These are phyloP conservation scores for Russula sp. DNA, from an alignment of 768 basidiomycete species.

Conservation along the genomic window DNA sequence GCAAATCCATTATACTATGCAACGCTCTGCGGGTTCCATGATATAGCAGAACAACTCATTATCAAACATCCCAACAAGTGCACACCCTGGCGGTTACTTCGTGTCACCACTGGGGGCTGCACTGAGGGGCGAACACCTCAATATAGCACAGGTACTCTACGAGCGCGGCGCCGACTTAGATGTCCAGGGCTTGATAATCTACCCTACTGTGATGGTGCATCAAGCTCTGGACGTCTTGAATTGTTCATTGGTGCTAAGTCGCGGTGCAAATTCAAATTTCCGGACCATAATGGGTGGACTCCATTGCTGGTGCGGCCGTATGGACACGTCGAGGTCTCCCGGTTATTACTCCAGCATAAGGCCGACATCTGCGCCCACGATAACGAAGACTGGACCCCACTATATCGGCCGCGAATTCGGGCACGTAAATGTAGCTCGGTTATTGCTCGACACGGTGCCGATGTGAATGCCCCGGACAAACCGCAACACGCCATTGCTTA, in stretches of 20 bases:
- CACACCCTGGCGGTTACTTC: neutral
- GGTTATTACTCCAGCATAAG: neutral
- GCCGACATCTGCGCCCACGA: neutral
- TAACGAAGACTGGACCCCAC: neutral
- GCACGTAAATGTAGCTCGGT: too few species aligned
- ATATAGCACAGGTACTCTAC: neutral
- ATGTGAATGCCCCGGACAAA: too few species aligned
- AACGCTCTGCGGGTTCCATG: neutral
- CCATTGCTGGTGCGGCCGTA: neutral
- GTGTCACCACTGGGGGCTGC: constrained; percentile 1
- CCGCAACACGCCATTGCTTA: too few species aligned
- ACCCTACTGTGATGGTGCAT: neutral
- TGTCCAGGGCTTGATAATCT: too few species aligned
- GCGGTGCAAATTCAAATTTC: neutral
- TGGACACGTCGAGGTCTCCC: neutral
- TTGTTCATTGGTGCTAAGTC: neutral
- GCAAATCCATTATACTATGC: neutral
- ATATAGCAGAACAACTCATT: neutral
- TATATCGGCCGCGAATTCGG: too few species aligned
- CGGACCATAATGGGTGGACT: too few species aligned
- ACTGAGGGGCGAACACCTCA: neutral
- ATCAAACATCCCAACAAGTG: neutral
- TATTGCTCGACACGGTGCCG: too few species aligned
- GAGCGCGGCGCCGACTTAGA: neutral
- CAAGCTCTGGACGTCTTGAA: neutral